Evolutionary conservation across 129 eudicot genomes (phyloP).

Genomic region (Arctium minus): DNA sequence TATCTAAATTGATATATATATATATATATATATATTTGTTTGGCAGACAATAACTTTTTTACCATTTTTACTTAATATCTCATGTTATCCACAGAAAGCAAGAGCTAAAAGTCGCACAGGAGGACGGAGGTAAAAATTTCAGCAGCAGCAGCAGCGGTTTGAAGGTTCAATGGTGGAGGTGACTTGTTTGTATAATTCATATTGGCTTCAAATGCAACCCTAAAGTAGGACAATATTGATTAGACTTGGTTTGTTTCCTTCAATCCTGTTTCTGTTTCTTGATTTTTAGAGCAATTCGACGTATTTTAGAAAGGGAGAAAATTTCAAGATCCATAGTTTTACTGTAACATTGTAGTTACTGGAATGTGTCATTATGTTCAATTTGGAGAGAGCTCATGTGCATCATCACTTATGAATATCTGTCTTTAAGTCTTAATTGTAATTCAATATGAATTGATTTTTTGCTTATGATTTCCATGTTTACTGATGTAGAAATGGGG

Average conservation of each 20-base stretch:
- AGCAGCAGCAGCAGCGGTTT: not conserved
- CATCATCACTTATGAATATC: not conserved
- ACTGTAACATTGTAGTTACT: not conserved
- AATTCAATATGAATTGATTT: not conserved
- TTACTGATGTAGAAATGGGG: not conserved
- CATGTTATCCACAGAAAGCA: slow-evolving; percentile 45
- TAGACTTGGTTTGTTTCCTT: not conserved
- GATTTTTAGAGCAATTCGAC: not conserved
- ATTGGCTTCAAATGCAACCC: slow-evolving; percentile 21
- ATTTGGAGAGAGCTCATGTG: not conserved
- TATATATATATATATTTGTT: not conserved
- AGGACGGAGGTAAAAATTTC: slow-evolving; percentile 38
- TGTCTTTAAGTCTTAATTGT: not conserved
- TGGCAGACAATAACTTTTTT: not conserved
- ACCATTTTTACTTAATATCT: not conserved
- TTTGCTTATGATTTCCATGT: not conserved
- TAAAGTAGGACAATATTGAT: slow-evolving; percentile 9
- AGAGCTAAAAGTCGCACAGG: slow-evolving; percentile 70
- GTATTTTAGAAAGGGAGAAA: not conserved
- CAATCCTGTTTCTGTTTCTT: not conserved
- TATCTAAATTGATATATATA: no score
- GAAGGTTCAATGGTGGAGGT: slow-evolving; percentile 12
- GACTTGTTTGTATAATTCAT: slow-evolving; percentile 21
- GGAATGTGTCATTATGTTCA: not conserved
- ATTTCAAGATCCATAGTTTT: not conserved